phyloP scores from a whole-genome alignment of 2,329 filamentous ascomycete genomes.

The Hymenoscyphus fraxineus region DNA sequence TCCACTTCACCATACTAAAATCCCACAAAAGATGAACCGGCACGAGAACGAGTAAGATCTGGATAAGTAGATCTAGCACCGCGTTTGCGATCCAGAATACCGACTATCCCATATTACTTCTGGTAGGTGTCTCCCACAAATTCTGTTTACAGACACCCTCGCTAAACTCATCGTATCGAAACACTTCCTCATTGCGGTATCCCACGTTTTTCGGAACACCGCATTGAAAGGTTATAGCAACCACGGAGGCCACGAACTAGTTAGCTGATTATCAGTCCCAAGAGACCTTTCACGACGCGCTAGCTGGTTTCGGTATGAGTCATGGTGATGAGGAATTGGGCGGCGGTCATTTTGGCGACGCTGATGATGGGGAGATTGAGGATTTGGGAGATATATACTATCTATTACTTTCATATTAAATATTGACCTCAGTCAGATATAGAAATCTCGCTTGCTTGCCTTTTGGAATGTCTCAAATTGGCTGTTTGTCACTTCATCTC shows the following conservation, averaged over 20 bases:
- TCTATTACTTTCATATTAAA: not conserved
- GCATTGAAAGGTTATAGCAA: not conserved
- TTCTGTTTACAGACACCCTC: not conserved
- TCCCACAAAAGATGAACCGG: not conserved
- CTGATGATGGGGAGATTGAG: not conserved
- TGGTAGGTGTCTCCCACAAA: no score
- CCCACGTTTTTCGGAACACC: not conserved
- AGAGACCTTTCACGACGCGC: not conserved
- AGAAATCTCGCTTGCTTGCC: not conserved
- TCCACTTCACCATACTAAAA: not conserved
- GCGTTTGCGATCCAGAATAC: not conserved
- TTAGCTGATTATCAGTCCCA: not conserved
- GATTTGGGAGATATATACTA: not conserved
- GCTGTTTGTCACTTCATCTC: not conserved
- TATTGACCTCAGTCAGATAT: not conserved
- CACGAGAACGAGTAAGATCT: not conserved
- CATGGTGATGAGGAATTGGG: conserved; percentile 7
- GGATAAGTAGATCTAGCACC: not conserved
- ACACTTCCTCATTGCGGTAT: not conserved
- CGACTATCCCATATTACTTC: not conserved
- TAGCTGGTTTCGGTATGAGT: not conserved
- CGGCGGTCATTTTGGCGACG: not conserved
- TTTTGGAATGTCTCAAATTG: not conserved
- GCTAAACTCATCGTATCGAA: not conserved
- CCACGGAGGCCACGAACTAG: not conserved